These are phyloP conservation scores for Beauveria australis DNA, from an alignment of 2,329 filamentous ascomycete species.

Conservation along the genomic window DNA sequence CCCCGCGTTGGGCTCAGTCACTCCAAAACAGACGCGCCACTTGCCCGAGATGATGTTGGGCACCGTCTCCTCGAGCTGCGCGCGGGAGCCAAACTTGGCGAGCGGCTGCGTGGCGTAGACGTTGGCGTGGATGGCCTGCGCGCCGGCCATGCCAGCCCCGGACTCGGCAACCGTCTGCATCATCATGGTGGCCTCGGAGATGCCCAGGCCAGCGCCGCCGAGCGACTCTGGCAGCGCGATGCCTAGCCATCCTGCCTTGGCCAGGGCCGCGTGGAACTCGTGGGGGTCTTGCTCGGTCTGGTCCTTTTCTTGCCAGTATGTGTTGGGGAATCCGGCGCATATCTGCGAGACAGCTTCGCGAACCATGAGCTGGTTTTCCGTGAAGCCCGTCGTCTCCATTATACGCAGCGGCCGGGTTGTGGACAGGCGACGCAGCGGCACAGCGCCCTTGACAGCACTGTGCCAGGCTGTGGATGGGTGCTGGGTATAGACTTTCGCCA, in stretches of 20 bases:
- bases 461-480: background rate
- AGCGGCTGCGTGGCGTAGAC: slow-evolving; percentile 71
- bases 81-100: slow-evolving; percentile 60
- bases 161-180: slow-evolving; percentile 73
- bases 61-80: slow-evolving; percentile 56
- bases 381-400: slow-evolving; percentile 68
- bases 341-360: slow-evolving; percentile 61
- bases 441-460: background rate
- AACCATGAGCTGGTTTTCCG: slow-evolving; percentile 63
- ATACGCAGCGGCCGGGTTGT: slow-evolving; percentile 31
- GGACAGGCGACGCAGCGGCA: slow-evolving; percentile 23
- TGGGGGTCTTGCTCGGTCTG: slow-evolving; percentile 61
- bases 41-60: slow-evolving; percentile 64
- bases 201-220: slow-evolving; percentile 67
- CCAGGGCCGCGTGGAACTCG: slow-evolving; percentile 67
- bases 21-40: slow-evolving; percentile 70
- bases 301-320: slow-evolving; percentile 71
- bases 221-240: slow-evolving; percentile 69
- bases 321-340: slow-evolving; percentile 62
- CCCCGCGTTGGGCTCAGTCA: slow-evolving; percentile 76
- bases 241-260: slow-evolving; percentile 71
- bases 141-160: slow-evolving; percentile 70
- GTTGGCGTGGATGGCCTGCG: slow-evolving; percentile 55
- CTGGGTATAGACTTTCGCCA: background rate
- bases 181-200: slow-evolving; percentile 81